Evolutionary conservation across 176 grass and related monocot genomes (phyloP).

Genomic region (Eleusine coracana): DNA sequence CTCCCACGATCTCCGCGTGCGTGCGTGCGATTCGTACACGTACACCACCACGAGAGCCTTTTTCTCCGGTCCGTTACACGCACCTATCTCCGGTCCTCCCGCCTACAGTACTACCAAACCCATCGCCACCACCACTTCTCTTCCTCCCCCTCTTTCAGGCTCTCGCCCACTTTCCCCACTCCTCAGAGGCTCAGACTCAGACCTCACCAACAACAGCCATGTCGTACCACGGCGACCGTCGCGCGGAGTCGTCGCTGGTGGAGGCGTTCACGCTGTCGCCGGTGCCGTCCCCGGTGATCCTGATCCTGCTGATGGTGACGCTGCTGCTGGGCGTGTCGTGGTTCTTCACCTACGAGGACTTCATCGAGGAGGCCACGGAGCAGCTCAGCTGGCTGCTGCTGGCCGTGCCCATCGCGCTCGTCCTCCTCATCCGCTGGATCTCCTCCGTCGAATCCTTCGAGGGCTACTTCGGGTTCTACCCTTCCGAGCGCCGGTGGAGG

Average conservation of each 20-base stretch:
- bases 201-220: slow-evolving; percentile 16
- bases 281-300: slow-evolving; percentile 74
- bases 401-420: slow-evolving; percentile 62
- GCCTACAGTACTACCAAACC: not conserved
- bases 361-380: slow-evolving; percentile 73
- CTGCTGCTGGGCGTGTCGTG: slow-evolving; percentile 65
- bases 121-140: not conserved
- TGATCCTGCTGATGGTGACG: slow-evolving; percentile 70
- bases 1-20: slow-evolving; percentile 30
- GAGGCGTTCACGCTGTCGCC: slow-evolving; percentile 88
- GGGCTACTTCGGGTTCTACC: slow-evolving; percentile 59
- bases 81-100: slow-evolving; percentile 1
- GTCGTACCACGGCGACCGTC: slow-evolving; percentile 73
- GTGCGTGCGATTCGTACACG: slow-evolving; percentile 5
- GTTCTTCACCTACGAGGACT: slow-evolving; percentile 80
- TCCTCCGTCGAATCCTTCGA: slow-evolving; percentile 83
- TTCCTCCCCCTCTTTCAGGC: not conserved
- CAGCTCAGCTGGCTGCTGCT: slow-evolving; percentile 75
- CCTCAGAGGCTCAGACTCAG: too few species aligned
- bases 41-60: not conserved
- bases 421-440: slow-evolving; percentile 84
- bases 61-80: slow-evolving; percentile 20
- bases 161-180: not conserved
- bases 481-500: slow-evolving; percentile 38
- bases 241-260: slow-evolving; percentile 55